These are phyloP conservation scores for Xerocomus cyaneibrunnescens DNA, from an alignment of 1,284 basidiomycete species.

Conservation along the genomic window DNA sequence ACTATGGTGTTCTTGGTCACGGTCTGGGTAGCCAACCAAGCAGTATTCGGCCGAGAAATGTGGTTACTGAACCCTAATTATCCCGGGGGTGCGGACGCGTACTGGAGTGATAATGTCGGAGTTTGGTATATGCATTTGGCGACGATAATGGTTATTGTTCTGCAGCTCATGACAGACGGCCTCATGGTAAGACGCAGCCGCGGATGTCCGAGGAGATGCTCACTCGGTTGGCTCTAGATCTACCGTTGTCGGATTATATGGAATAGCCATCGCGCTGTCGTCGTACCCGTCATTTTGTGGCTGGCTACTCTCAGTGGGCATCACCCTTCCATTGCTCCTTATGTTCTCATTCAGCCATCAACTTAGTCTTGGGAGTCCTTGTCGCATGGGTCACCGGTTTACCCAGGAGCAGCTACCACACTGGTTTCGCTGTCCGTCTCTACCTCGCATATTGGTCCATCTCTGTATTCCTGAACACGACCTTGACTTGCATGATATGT, in stretches of 20 bases:
- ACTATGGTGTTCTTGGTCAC: background rate
- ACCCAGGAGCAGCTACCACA: background rate
- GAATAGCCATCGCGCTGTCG: background rate
- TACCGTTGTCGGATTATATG: slow-evolving; percentile 1
- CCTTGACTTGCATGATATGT: slow-evolving; percentile 1
- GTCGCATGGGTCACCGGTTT: background rate
- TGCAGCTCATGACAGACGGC: slow-evolving; percentile 19
- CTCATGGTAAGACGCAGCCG: slow-evolving; percentile 12
- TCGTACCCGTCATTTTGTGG: background rate
- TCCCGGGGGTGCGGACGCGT: background rate
- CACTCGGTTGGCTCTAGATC: background rate
- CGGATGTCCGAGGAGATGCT: background rate
- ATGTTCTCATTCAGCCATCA: background rate
- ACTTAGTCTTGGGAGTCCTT: slow-evolving; percentile 13
- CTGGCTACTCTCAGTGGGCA: background rate
- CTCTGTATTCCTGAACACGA: background rate
- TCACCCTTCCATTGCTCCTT: too few relatives aligned
- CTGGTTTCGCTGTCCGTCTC: background rate
- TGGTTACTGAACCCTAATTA: slow-evolving; percentile 5
- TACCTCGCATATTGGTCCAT: slow-evolving; percentile 1
- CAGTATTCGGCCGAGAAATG: slow-evolving; percentile 8
- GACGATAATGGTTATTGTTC: background rate
- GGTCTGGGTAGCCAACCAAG: slow-evolving; percentile 10
- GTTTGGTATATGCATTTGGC: background rate
- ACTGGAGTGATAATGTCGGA: background rate